A percentile compares a stretch with the other conserved stretches of the same genome.
Evolutionary conservation across 139 green algal species (phyloP).

Genomic region (Haematococcus lacustris): DNA sequence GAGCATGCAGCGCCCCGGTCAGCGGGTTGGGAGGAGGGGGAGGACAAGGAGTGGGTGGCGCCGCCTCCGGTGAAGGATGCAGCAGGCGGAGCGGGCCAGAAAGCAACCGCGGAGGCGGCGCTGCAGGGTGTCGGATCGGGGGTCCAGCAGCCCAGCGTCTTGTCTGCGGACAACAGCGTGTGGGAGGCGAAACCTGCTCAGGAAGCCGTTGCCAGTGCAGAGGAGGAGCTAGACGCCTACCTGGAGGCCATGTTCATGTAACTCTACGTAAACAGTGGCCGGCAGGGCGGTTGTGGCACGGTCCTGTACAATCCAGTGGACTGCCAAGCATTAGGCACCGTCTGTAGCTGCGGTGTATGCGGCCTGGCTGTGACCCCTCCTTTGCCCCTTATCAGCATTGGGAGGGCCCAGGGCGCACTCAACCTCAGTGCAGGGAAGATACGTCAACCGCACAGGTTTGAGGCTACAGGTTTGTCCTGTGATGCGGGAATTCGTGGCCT

Average conservation of each 20-base stretch:
- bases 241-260: conserved; percentile 25
- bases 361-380: too few relatives aligned
- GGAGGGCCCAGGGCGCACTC: too few relatives aligned
- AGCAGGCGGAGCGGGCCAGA: not conserved
- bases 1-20: not conserved
- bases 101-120: not conserved
- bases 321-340: too few relatives aligned
- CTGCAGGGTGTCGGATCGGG: not conserved
- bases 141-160: not conserved
- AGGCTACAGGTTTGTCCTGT: too few relatives aligned
- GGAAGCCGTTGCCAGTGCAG: conserved; percentile 17
- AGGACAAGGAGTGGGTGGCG: conserved; percentile 12
- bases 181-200: conserved; percentile 25
- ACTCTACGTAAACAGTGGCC: too few relatives aligned
- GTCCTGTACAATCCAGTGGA: too few relatives aligned
- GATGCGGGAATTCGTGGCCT: too few relatives aligned
- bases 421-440: too few relatives aligned
- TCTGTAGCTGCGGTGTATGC: too few relatives aligned
- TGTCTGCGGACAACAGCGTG: conserved; percentile 26
- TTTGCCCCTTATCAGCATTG: too few relatives aligned
- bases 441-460: too few relatives aligned
- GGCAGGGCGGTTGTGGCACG: too few relatives aligned
- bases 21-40: not conserved
- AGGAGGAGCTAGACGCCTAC: conserved; percentile 36
- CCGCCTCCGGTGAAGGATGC: not conserved